Conservation (phyloP, 108 stramenopile genomes). For the Skeletonema grethae region DNA sequence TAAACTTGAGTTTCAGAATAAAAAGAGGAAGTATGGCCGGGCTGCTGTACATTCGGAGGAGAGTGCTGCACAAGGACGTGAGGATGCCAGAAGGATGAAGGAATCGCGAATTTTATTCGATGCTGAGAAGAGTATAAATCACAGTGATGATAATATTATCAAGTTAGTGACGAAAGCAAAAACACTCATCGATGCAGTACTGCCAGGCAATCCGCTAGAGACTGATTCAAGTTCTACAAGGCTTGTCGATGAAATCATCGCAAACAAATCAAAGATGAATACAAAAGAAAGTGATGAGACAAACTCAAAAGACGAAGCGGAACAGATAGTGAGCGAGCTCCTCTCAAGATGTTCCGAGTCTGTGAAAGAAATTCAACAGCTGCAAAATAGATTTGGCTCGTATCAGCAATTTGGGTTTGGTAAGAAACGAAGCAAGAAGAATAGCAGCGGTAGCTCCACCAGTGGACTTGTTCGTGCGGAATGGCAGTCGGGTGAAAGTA, state of each 20-base stretch:
- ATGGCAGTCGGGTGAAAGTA: conserved; percentile 49
- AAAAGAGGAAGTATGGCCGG: conserved; percentile 29
- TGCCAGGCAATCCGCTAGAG: conserved; percentile 23
- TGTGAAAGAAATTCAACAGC: conserved; percentile 14
- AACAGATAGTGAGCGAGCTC: conserved; percentile 28
- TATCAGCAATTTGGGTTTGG: conserved; percentile 31
- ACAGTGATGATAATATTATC: background rate
- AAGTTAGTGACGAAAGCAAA: background rate
- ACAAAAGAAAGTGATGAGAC: conserved; percentile 18
- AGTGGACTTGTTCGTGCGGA: conserved; percentile 46
- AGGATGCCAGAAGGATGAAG: conserved; percentile 14
- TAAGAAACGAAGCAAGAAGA: conserved; percentile 14
- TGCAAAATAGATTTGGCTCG: conserved; percentile 31
- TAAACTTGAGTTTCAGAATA: background rate
- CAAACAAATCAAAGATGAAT: conserved; percentile 14
- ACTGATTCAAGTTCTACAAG: conserved; percentile 21
- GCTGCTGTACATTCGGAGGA: conserved; percentile 15
- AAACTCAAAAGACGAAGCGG: conserved; percentile 23
- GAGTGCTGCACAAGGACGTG: background rate
- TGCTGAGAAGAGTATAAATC: conserved; percentile 3
- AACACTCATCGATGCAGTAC: conserved; percentile 45
- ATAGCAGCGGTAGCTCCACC: background rate
- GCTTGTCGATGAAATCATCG: conserved; percentile 27
- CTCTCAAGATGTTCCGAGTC: conserved; percentile 24
- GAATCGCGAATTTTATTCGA: conserved; percentile 22